Percentiles rank a stretch among this genome's conserved stretches.
Evolutionary conservation across 164 flowering plant species (phyloP).

Genomic region (Cinnamomum micranthum): DNA sequence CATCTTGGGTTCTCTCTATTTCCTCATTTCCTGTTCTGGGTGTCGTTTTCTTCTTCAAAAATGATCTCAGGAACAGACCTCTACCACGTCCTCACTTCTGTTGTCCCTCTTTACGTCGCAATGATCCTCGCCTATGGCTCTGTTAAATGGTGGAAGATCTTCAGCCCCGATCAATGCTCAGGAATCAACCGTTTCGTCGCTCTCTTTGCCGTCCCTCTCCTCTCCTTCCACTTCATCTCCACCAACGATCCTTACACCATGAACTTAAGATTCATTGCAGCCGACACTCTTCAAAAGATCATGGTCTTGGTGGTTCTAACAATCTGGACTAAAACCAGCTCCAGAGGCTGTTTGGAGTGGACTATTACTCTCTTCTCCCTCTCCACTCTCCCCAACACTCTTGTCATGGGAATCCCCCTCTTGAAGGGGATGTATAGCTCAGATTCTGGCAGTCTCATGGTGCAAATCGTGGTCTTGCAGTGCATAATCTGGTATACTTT

Average conservation of each 20-base stretch:
- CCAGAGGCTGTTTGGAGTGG: slow-evolving; percentile 76
- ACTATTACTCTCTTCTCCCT: slow-evolving; percentile 81
- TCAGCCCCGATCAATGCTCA: slow-evolving; percentile 89
- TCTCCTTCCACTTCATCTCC: slow-evolving; percentile 90
- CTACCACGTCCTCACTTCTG: slow-evolving; percentile 62
- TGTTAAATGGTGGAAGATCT: slow-evolving; percentile 95
- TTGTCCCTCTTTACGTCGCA: slow-evolving; percentile 90
- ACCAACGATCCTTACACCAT: slow-evolving; percentile 77
- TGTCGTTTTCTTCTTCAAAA: slow-evolving; percentile 22
- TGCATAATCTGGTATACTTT: slow-evolving; percentile 92
- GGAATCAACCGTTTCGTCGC: slow-evolving; percentile 93
- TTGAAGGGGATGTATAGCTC: slow-evolving; percentile 85
- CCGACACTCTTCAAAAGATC: slow-evolving; percentile 80
- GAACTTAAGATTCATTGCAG: slow-evolving; percentile 83
- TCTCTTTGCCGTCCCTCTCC: slow-evolving; percentile 83
- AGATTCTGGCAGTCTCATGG: slow-evolving; percentile 62
- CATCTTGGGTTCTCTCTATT: too few species aligned
- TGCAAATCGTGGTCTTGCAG: slow-evolving; percentile 80
- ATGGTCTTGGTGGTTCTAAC: slow-evolving; percentile 46
- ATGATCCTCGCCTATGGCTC: slow-evolving; percentile 92
- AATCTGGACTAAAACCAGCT: slow-evolving; percentile 51
- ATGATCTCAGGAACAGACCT: slow-evolving; percentile 56
- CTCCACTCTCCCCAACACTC: slow-evolving; percentile 84
- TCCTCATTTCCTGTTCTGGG: not conserved
- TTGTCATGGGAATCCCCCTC: slow-evolving; percentile 91